Conservation (phyloP, 1,139 yeast species). For the Candida sojae region DNA sequence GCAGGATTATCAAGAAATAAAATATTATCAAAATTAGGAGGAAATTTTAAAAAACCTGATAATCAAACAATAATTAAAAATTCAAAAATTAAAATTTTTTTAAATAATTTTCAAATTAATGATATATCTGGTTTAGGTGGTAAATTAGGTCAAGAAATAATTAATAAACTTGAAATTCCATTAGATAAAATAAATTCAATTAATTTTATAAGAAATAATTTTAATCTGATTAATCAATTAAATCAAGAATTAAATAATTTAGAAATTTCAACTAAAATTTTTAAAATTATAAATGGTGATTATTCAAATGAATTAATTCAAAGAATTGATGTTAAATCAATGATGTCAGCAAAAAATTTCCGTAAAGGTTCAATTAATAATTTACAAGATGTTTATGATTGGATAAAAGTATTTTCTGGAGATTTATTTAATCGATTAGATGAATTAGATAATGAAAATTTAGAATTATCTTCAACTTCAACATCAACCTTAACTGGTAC, state of each 20-base stretch:
- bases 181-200: constrained; percentile 34
- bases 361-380: constrained; percentile 47
- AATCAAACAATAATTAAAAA: constrained; percentile 75
- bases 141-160: constrained; percentile 68
- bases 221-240: constrained; percentile 28
- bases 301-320: constrained; percentile 53
- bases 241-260: constrained; percentile 40
- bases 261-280: constrained; percentile 39
- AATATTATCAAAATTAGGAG: constrained; percentile 83
- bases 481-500: constrained; percentile 8
- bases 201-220: constrained; percentile 49
- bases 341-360: constrained; percentile 87
- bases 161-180: constrained; percentile 47
- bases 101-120: constrained; percentile 60
- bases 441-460: constrained; percentile 73
- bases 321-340: constrained; percentile 71
- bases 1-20: constrained; percentile 84
- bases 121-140: constrained; percentile 95
- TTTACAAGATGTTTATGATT: constrained; percentile 62
- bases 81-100: constrained; percentile 48
- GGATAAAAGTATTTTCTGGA: constrained; percentile 84
- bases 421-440: constrained; percentile 71
- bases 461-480: constrained; percentile 33
- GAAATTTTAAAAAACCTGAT: constrained; percentile 83
- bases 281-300: constrained; percentile 65